Base-by-base conservation (phyloP, 805 yeast genomes). In the Phaffomyces antillensis region DNA sequence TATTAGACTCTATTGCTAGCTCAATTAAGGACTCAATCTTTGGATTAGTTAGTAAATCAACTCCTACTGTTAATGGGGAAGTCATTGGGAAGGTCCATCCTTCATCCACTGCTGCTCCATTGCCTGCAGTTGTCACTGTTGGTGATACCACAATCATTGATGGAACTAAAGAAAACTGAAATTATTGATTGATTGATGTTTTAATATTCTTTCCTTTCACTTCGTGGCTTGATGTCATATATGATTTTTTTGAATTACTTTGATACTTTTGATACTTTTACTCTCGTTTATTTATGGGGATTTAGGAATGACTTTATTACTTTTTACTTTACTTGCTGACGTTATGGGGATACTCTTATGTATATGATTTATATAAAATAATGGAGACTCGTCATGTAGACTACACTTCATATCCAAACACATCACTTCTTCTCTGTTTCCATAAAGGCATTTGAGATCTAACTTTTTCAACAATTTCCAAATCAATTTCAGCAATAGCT, bases 401-500 rank as follows among this genome's bases (percentile, higher is more conserved):
- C n/a, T 38, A 55, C 16, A 54, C 56, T 0, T 51, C 46, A 37
- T 54, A 52, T 3, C 58, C 59, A 44, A 78, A 73, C 2, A 82
- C 73, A 44, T 77, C 85, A 3, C 76, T 69, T 42, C 93, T 69
- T 49, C 93, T 71, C 59, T 88, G 96, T 1, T 70, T 63, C 77
- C 84, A 73, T 38, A 88, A 63, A 0, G 96, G 96, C 90, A 89
- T 83, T 50, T 81, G 78, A 18, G 56, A 57, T 54, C 96, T 70
- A 3, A 85, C 69, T 17, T 65, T 65, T 5, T 71, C 64, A 26
- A 85, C 58, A 7, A 61, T 53, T 0, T 67, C 73, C 30, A 73
- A 59, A 51, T 86, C 87, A 28, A 89, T 66, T 45, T 86, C 93
- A 0, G 90, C 95, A 10, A 72, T 62, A 37, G 81, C 72, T 13